Percentiles rank a stretch among this genome's conserved stretches.
Evolutionary conservation across 1,284 basidiomycete genomes (phyloP).

Genomic region (Sparassis latifolia): DNA sequence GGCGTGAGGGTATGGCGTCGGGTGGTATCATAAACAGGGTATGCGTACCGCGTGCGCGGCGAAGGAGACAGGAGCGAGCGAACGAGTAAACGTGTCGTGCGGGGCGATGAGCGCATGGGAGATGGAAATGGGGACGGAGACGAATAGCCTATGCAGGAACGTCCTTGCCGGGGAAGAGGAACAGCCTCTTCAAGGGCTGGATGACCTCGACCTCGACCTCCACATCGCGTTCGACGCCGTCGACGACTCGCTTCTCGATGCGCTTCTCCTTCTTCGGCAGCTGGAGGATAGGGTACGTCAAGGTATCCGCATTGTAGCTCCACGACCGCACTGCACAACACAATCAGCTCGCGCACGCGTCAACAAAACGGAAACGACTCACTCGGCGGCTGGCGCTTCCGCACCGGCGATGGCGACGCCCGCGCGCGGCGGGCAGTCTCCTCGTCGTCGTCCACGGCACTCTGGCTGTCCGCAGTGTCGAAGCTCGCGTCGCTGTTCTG

Average conservation of each 20-base stretch:
- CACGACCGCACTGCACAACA: slow-evolving; percentile 47
- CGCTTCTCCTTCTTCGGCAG: slow-evolving; percentile 50
- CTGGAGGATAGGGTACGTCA: slow-evolving; percentile 60
- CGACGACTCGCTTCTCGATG: slow-evolving; percentile 37
- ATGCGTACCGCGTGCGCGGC: no score
- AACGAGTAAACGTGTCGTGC: no score
- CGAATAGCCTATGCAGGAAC: slow-evolving; percentile 9
- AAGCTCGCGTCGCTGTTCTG: slow-evolving; percentile 27
- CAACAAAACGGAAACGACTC: slow-evolving; percentile 9
- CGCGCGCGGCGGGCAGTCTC: slow-evolving; percentile 7
- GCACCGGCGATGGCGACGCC: slow-evolving; percentile 14
- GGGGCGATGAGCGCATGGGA: slow-evolving; percentile 1
- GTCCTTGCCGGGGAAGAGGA: slow-evolving; percentile 37
- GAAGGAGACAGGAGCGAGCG: not conserved
- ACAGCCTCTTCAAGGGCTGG: slow-evolving; percentile 39
- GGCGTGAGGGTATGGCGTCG: slow-evolving; percentile 8
- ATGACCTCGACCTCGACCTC: slow-evolving; percentile 45
- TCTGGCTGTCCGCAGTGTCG: slow-evolving; percentile 1
- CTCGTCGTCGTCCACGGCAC: slow-evolving; percentile 19
- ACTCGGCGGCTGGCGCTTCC: slow-evolving; percentile 25
- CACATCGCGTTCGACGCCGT: slow-evolving; percentile 45
- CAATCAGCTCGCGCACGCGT: slow-evolving; percentile 9
- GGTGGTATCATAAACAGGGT: slow-evolving; percentile 6
- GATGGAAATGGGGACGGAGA: not conserved
- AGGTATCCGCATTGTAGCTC: slow-evolving; percentile 59